Evolutionary conservation across 148 eudicot genomes (phyloP).

Genomic region (Nepenthes mirabilis): DNA sequence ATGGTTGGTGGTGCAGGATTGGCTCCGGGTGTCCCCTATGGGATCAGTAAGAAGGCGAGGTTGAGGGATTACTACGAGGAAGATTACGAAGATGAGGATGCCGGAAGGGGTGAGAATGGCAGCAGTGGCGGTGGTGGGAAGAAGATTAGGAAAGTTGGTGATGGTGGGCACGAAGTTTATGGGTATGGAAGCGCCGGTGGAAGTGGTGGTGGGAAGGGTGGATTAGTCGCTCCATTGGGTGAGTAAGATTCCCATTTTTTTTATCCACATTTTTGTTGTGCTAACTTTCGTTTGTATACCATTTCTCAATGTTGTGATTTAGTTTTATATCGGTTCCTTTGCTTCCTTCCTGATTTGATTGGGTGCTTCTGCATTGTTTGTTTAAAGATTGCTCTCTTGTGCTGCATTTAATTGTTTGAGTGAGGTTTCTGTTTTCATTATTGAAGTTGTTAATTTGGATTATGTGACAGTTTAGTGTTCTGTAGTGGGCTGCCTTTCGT

Average conservation of each 20-base stretch:
- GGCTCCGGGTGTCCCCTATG: constrained; percentile 8
- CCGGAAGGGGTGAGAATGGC: constrained; percentile 16
- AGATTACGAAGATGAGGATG: constrained; percentile 23
- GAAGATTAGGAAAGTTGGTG: constrained; percentile 24
- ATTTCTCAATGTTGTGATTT: not conserved
- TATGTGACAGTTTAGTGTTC: no score
- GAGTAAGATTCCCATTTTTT: constrained; percentile 9
- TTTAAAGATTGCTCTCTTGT: no score
- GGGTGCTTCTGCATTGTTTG: no score
- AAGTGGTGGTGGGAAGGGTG: constrained; percentile 37
- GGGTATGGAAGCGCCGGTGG: constrained; percentile 21
- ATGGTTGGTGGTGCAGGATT: constrained; percentile 5
- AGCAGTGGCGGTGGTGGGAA: constrained; percentile 18
- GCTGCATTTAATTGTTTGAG: no score
- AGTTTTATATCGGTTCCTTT: not conserved
- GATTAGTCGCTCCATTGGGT: constrained; percentile 34
- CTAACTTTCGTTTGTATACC: not conserved
- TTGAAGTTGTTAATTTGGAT: no score
- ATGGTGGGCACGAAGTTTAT: constrained; percentile 5
- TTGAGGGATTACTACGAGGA: constrained; percentile 26
- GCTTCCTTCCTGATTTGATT: no score
- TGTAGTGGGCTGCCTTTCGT: no score
- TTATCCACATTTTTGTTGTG: not conserved
- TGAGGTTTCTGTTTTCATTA: no score
- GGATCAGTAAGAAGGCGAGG: constrained; percentile 22